A percentile compares a stretch with the other conserved stretches of the same genome.
Evolutionary conservation across 1,139 yeast genomes (phyloP).

Genomic region (Kodamaea suecica): DNA sequence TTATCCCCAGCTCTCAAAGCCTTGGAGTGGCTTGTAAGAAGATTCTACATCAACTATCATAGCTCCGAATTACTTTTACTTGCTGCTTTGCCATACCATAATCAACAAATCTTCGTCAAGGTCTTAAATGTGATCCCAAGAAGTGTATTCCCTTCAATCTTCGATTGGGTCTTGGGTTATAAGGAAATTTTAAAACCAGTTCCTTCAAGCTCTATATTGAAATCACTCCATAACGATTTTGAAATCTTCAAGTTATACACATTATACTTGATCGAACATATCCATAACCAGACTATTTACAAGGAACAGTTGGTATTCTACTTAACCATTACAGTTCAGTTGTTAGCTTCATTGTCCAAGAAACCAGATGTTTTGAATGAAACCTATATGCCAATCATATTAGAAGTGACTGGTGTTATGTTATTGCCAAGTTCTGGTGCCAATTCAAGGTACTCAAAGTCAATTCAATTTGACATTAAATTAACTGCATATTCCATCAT

Average conservation of each 20-base stretch:
- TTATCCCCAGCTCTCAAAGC: slow-evolving; percentile 77
- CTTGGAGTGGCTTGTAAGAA: slow-evolving; percentile 90
- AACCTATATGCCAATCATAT: slow-evolving; percentile 47
- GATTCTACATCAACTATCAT: slow-evolving; percentile 82
- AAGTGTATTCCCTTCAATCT: slow-evolving; percentile 67
- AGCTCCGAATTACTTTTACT: slow-evolving; percentile 71
- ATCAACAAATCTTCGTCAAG: slow-evolving; percentile 68
- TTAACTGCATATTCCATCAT: slow-evolving; percentile 80
- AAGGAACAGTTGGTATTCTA: slow-evolving; percentile 76
- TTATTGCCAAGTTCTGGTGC: slow-evolving; percentile 28
- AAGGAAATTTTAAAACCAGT: slow-evolving; percentile 66
- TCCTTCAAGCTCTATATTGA: slow-evolving; percentile 64
- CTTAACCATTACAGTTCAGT: slow-evolving; percentile 69
- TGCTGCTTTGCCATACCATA: slow-evolving; percentile 74
- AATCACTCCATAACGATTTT: slow-evolving; percentile 64
- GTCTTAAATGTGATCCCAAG: slow-evolving; percentile 66
- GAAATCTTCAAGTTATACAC: slow-evolving; percentile 67
- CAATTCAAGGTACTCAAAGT: slow-evolving; percentile 16
- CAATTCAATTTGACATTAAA: slow-evolving; percentile 61
- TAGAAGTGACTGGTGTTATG: slow-evolving; percentile 56
- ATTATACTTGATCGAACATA: slow-evolving; percentile 52
- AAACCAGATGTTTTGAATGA: slow-evolving; percentile 29
- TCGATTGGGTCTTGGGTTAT: slow-evolving; percentile 66
- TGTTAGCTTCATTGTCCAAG: slow-evolving; percentile 38
- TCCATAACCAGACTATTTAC: slow-evolving; percentile 56